Evolutionary conservation across 768 basidiomycete species (phyloP).

Genomic region (Heimioporus sp.): DNA sequence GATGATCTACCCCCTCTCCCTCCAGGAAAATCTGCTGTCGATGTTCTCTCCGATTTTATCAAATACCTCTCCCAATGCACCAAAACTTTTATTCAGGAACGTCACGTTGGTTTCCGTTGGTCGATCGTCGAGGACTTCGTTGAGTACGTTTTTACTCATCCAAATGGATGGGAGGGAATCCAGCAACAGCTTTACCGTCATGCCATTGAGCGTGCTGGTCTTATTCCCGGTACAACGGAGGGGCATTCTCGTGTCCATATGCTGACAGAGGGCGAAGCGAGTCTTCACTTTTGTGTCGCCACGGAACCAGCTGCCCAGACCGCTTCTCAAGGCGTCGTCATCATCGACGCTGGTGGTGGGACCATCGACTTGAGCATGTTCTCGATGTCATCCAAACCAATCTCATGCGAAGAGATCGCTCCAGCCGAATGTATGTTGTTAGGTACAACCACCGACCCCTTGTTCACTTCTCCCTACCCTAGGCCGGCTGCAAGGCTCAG

Average conservation of each 20-base stretch:
- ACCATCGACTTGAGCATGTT: slow-evolving; percentile 38
- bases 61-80: slow-evolving; percentile 14
- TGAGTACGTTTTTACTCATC: slow-evolving; percentile 24
- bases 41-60: slow-evolving; percentile 20
- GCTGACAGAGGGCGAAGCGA: slow-evolving; percentile 24
- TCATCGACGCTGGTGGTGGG: slow-evolving; percentile 43
- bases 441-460: not conserved
- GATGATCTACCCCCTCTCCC: slow-evolving; percentile 32
- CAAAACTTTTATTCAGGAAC: slow-evolving; percentile 11
- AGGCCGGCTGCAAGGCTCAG: slow-evolving; percentile 47
- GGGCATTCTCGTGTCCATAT: slow-evolving; percentile 18
- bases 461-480: not conserved
- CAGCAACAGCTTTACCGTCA: slow-evolving; percentile 22
- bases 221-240: slow-evolving; percentile 10
- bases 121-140: slow-evolving; percentile 6
- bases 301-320: slow-evolving; percentile 7
- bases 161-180: slow-evolving; percentile 29
- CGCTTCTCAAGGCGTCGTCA: slow-evolving; percentile 35
- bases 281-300: slow-evolving; percentile 36
- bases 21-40: slow-evolving; percentile 5
- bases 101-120: slow-evolving; percentile 14
- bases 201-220: slow-evolving; percentile 22
- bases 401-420: slow-evolving; percentile 33
- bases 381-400: slow-evolving; percentile 19
- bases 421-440: slow-evolving; percentile 24